Evolutionary conservation across 164 flowering plant species (phyloP).

Genomic region (Kingdonia uniflora): DNA sequence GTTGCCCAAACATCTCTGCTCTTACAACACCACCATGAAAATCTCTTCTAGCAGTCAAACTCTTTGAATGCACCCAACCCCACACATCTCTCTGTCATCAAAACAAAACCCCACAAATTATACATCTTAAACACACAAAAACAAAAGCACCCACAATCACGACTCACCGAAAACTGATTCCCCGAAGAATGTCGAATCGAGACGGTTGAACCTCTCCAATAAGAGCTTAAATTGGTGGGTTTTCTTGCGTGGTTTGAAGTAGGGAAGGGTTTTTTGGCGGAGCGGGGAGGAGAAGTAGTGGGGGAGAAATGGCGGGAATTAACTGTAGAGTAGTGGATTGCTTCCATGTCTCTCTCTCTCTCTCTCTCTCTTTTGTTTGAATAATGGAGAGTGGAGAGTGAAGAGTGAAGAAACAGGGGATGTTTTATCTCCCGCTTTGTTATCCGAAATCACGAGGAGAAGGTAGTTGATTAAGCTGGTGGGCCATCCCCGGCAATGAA

Average conservation of each 20-base stretch:
- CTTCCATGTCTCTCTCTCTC: constrained; percentile 35
- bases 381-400: no score
- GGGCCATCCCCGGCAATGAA: no score
- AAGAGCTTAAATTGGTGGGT: constrained; percentile 15
- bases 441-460: no score
- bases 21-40: constrained; percentile 35
- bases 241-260: constrained; percentile 1
- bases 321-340: constrained; percentile 33
- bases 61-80: constrained; percentile 48
- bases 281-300: constrained; percentile 10
- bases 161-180: constrained; percentile 36
- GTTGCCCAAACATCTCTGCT: constrained; percentile 96
- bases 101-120: not conserved
- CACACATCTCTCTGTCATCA: constrained; percentile 51
- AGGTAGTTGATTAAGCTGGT: no score
- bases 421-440: no score
- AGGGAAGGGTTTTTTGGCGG: constrained; percentile 2
- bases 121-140: not conserved
- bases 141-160: not conserved
- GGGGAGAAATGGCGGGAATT: constrained; percentile 46
- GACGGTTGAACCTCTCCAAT: constrained; percentile 29
- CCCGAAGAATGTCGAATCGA: constrained; percentile 26
- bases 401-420: no score
- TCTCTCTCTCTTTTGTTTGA: not conserved
- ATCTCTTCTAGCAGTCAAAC: constrained; percentile 22